Evolutionary conservation across 371 early-diverging fungal species (phyloP).

Genomic region (Rhizopus stolonifer): DNA sequence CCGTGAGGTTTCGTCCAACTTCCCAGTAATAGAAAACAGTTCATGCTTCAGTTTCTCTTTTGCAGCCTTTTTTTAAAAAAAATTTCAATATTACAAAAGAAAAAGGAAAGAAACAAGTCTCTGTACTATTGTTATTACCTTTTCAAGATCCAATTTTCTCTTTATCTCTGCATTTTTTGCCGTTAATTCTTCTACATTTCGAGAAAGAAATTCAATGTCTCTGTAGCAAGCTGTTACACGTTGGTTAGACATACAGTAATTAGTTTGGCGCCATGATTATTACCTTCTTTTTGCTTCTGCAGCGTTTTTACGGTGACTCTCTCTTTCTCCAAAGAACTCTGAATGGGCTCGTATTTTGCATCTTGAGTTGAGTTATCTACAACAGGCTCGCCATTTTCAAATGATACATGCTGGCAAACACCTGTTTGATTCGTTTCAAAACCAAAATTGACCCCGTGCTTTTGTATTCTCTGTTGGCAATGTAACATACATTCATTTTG

Average conservation of each 20-base stretch:
- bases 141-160: slow-evolving; percentile 30
- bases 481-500: not conserved
- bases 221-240: slow-evolving; percentile 28
- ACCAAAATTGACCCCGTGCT: too few species aligned
- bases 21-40: slow-evolving; percentile 7
- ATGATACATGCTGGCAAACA: slow-evolving; percentile 12
- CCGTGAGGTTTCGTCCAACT: slow-evolving; percentile 20
- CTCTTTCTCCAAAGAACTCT: slow-evolving; percentile 34
- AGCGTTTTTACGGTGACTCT: slow-evolving; percentile 33
- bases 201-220: slow-evolving; percentile 34
- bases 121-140: slow-evolving; percentile 11
- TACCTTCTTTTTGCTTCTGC: slow-evolving; percentile 50
- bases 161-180: slow-evolving; percentile 29
- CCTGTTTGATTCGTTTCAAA: slow-evolving; percentile 10
- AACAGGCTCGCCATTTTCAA: slow-evolving; percentile 9
- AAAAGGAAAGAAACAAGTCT: not conserved
- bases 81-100: not conserved
- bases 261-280: not conserved
- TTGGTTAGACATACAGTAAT: not conserved
- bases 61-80: slow-evolving; percentile 6
- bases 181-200: slow-evolving; percentile 29
- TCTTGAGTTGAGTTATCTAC: too few species aligned
- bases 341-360: slow-evolving; percentile 14
- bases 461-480: not conserved
- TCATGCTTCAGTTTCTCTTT: slow-evolving; percentile 24